Evolutionary conservation across 2,329 filamentous ascomycete genomes (phyloP), one percentile per base, ranked within the genome.

Genomic region (Fusarium graminum): DNA sequence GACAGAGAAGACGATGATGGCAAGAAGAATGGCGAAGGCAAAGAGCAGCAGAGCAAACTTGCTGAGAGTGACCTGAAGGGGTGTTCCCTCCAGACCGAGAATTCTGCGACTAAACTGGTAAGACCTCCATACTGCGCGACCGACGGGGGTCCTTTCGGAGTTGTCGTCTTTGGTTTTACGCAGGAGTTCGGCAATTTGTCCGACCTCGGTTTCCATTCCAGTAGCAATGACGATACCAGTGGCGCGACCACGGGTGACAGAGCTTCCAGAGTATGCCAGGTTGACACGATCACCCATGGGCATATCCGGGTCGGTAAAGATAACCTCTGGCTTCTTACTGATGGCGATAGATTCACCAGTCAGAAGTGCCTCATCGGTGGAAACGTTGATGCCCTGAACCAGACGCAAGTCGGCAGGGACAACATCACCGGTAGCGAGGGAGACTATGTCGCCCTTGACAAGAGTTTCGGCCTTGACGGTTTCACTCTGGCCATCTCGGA

Each of bases 1-100:
- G 62, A 82, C 86, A 7, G 82, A 84, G 74, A 90, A 90, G 69
- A 90, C 88, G 50, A 89, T 84, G 59, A 89, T 74, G 47, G 84
- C 86, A 32, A 89, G 80, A 4, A 88, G 70, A 53, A 89, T 80
- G 41, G 87, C 93, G 49, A 93, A 85, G 44, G 84, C 88, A 73
- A 97, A 96, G 3, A 97, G 86, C 5, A 92, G 75, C 41, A 95
- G 88, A 28, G 93, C 93, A 72, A 97, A 90, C 78, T 94, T 93
- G 80, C 91, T 92, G 50, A 97, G 84, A 74, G 92, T 94, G 68
- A 90, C 89, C 79, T 96, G 92, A 43, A 97, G 82, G 1, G 93
- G 93, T 2, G 93, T 97, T 47, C 93, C 93, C 53, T 91, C 85
- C 4, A 90, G 77, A 54, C 87, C 90, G 41, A 92, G 83, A 61